Evolutionary conservation across 768 basidiomycete species (phyloP).

Genomic region (Suillus plorans): DNA sequence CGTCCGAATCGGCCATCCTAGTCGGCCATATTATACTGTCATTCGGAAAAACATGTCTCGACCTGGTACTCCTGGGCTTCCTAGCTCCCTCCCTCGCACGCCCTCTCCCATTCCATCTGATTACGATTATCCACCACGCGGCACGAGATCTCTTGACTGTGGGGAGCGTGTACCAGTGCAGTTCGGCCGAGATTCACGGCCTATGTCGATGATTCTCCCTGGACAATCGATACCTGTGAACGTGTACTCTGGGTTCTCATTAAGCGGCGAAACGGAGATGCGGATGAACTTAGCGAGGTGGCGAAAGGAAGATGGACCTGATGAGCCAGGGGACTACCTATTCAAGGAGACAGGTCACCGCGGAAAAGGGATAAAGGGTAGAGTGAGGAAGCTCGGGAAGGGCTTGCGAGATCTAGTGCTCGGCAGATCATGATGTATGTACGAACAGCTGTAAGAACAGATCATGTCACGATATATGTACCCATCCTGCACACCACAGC

Average conservation of each 20-base stretch:
- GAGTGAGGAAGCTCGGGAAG: constrained; percentile 29
- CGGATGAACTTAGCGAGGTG: constrained; percentile 52
- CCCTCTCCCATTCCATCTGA: constrained; percentile 27
- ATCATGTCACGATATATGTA: background rate
- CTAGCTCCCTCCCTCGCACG: constrained; percentile 24
- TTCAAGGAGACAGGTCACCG: constrained; percentile 28
- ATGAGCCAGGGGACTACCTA: constrained; percentile 30
- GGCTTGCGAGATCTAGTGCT: constrained; percentile 33
- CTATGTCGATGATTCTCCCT: constrained; percentile 29
- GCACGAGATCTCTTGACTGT: constrained; percentile 34
- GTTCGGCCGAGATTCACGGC: constrained; percentile 21
- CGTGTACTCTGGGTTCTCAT: constrained; percentile 43
- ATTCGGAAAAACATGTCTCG: constrained; percentile 50
- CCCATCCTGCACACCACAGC: background rate
- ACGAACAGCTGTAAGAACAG: constrained; percentile 1
- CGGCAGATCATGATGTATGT: constrained; percentile 20
- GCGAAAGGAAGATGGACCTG: constrained; percentile 28
- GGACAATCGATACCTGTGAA: constrained; percentile 19
- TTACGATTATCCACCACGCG: constrained; percentile 24
- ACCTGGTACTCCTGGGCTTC: constrained; percentile 34
- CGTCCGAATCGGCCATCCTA: constrained; percentile 50
- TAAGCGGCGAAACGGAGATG: constrained; percentile 61
- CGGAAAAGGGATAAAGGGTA: constrained; percentile 22
- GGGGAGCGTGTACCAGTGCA: constrained; percentile 19
- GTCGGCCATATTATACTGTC: constrained; percentile 53